Percentiles rank a stretch among this genome's conserved stretches.
These are phyloP conservation scores for Rosa persica DNA, from an alignment of 306 rosid species.

Conservation along the genomic window DNA sequence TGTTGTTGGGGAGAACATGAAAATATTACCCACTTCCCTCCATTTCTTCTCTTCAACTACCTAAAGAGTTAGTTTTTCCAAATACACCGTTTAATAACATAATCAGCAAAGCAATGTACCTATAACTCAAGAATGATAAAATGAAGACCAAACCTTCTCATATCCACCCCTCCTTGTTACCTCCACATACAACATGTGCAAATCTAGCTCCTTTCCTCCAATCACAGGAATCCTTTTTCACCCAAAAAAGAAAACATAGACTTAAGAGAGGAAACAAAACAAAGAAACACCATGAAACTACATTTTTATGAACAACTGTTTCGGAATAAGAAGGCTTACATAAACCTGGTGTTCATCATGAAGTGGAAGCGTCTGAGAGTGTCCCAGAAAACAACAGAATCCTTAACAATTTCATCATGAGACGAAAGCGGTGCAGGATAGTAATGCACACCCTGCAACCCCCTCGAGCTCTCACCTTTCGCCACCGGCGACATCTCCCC, in stretches of 20 bases:
- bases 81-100: neutral
- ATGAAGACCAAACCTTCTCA: conserved; percentile 62
- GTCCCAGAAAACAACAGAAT: conserved; percentile 72
- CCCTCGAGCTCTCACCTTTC: conserved; percentile 21
- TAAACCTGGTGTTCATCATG: conserved; percentile 71
- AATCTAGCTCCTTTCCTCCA: conserved; percentile 94
- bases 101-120: neutral
- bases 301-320: neutral
- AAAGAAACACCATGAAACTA: neutral
- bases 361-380: conserved; percentile 87
- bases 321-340: conserved; percentile 42
- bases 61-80: conserved; percentile 25
- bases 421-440: conserved; percentile 69
- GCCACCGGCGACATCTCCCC: conserved; percentile 43
- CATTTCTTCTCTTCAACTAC: conserved; percentile 97
- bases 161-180: conserved; percentile 87
- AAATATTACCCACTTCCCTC: conserved; percentile 93
- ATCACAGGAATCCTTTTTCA: conserved; percentile 84
- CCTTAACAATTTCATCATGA: conserved; percentile 54
- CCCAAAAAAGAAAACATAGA: conserved; percentile 1
- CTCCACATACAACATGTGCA: conserved; percentile 84
- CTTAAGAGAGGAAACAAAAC: neutral
- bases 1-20: conserved; percentile 82
- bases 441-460: conserved; percentile 37
- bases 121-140: neutral